Evolutionary conservation across 2,329 filamentous ascomycete genomes (phyloP).

Genomic region (Aspergillus chevalieri): DNA sequence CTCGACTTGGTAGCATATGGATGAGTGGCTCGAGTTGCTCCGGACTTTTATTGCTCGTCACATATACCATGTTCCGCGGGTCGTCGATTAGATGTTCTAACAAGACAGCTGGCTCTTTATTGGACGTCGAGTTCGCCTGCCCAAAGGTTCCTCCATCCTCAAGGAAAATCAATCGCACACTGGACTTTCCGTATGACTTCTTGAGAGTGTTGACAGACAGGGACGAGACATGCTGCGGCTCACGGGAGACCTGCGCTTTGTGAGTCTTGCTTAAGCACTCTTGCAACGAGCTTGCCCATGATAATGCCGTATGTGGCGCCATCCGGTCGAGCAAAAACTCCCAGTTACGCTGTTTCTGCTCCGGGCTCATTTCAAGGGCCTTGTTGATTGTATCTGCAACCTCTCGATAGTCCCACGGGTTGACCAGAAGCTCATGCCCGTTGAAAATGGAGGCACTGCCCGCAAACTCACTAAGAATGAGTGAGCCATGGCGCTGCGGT

Average conservation of each 20-base stretch:
- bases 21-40: slow-evolving; percentile 79
- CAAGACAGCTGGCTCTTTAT: slow-evolving; percentile 69
- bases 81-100: slow-evolving; percentile 72
- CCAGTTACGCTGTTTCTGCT: slow-evolving; percentile 71
- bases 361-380: slow-evolving; percentile 71
- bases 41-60: slow-evolving; percentile 79
- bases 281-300: slow-evolving; percentile 71
- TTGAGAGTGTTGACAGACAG: slow-evolving; percentile 61
- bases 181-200: slow-evolving; percentile 58
- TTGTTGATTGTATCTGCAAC: slow-evolving; percentile 77
- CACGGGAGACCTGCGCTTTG: slow-evolving; percentile 70
- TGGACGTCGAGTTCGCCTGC: slow-evolving; percentile 66
- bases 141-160: slow-evolving; percentile 86
- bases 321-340: slow-evolving; percentile 64
- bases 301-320: slow-evolving; percentile 69
- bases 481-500: slow-evolving; percentile 72
- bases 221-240: slow-evolving; percentile 73
- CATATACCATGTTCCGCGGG: slow-evolving; percentile 73
- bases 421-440: slow-evolving; percentile 72
- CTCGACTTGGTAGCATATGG: slow-evolving; percentile 57
- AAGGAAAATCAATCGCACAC: slow-evolving; percentile 72
- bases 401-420: slow-evolving; percentile 88
- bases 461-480: slow-evolving; percentile 91
- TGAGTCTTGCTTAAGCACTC: slow-evolving; percentile 65
- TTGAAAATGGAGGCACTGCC: slow-evolving; percentile 81